Evolutionary conservation across 2,329 filamentous ascomycete genomes (phyloP), one percentile per base, ranked within the genome.

Genomic region (Apiospora aurea): DNA sequence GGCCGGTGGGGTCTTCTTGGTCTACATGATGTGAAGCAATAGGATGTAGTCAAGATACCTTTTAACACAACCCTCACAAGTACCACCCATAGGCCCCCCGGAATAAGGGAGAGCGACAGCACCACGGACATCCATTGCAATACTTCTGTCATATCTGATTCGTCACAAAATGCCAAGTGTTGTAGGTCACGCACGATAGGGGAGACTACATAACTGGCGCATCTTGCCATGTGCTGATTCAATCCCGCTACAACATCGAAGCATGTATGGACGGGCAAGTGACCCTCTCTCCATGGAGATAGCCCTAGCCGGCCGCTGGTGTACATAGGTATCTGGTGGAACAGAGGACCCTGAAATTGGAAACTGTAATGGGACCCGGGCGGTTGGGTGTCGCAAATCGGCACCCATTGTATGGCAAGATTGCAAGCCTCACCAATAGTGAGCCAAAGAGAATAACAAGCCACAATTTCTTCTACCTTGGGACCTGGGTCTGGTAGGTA

Each of bases 341-440:
- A 64, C 57, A 64, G 41, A 64, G 57, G 57, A 64, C 57, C 57
- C 57, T 64, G 57, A 64, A 64, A 41, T 34, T 38, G 53, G 53
- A 21, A 61, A 10, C 34, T 34, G 6, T 10, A 21, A 61, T 38
- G 51, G 53, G 38, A 21, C 7, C 34, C 53, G 26, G 26, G 7
- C 26, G 34, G 51, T 57, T 57, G 49, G 49, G 49, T 16, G 24
- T 11, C 11, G 13, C 7, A 14, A 34, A 14, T 26, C 16, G 34
- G 34, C 34, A 29, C 26, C 26, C 3, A 29, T 29, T 29, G 26
- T 3, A 38, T 38, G 5, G 34, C 34, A 57, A 16, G 26, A 61
- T 61, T 21, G 29, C 34, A 38, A 61, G 53, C 53, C 53, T 61
- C 53, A 61, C 53, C 53, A 34, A 34, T 26, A 57, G 51, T 57